These are phyloP conservation scores for Rheum nobile DNA, from an alignment of 148 eudicot species.

Conservation along the genomic window DNA sequence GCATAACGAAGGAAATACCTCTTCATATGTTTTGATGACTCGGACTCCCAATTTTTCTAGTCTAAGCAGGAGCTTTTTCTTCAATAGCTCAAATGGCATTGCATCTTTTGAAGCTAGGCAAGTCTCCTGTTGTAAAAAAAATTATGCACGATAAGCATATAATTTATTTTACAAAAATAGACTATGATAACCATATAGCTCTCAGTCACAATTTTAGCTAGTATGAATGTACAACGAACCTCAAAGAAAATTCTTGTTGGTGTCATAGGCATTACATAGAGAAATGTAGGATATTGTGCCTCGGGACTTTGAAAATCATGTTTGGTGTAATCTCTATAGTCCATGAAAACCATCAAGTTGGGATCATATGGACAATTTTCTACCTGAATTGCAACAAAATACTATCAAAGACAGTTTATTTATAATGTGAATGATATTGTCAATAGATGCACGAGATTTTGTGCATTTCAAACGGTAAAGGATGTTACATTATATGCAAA, in stretches of 20 bases:
- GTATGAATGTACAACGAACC: constrained; percentile 30
- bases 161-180: not conserved
- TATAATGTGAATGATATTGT: not conserved
- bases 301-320: constrained; percentile 35
- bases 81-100: constrained; percentile 87
- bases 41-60: constrained; percentile 76
- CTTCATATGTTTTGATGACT: constrained; percentile 65
- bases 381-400: constrained; percentile 41
- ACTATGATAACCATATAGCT: not conserved
- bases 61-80: constrained; percentile 75
- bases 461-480: not conserved
- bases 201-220: not conserved
- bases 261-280: constrained; percentile 92
- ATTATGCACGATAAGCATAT: constrained; percentile 4
- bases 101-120: constrained; percentile 96
- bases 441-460: not conserved
- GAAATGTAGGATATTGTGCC: constrained; percentile 84
- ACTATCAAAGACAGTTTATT: not conserved
- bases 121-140: constrained; percentile 56
- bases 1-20: constrained; percentile 31
- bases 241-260: constrained; percentile 90
- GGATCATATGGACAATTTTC: constrained; percentile 86
- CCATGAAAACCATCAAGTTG: constrained; percentile 95
- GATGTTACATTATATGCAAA: not conserved
- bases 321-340: constrained; percentile 69